These are phyloP conservation scores for Phytophthora meadii DNA, from an alignment of 352 stramenopile genomes.

Conservation along the genomic window DNA sequence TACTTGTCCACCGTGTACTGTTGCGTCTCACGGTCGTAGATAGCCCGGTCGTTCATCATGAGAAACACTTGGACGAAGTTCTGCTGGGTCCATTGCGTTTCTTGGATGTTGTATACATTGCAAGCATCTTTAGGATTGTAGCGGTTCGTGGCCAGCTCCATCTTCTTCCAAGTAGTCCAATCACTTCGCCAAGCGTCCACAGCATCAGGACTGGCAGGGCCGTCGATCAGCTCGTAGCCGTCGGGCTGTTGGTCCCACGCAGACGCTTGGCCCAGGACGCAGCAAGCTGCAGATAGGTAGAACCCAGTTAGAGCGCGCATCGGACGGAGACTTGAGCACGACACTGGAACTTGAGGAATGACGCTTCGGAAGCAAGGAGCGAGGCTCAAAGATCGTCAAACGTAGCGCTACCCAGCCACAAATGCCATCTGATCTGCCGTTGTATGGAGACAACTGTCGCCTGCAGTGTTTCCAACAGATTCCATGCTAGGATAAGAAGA, in stretches of 20 bases:
- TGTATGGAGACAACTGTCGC: conserved; percentile 3
- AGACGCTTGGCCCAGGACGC: conserved; percentile 3
- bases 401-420: conserved; percentile 12
- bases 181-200: conserved; percentile 60
- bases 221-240: conserved; percentile 85
- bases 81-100: conserved; percentile 74
- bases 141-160: conserved; percentile 72
- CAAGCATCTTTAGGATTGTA: conserved; percentile 66
- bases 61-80: conserved; percentile 81
- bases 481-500: neutral
- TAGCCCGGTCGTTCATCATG: conserved; percentile 81
- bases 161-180: conserved; percentile 72
- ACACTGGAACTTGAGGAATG: conserved; percentile 25
- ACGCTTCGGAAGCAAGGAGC: conserved; percentile 7
- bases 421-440: conserved; percentile 25
- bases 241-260: conserved; percentile 81
- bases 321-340: conserved; percentile 2
- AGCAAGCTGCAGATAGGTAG: conserved; percentile 13
- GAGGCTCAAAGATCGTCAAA: conserved; percentile 28
- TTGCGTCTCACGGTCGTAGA: conserved; percentile 73
- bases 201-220: conserved; percentile 37
- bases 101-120: conserved; percentile 75
- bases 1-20: conserved; percentile 78
- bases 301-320: conserved; percentile 22
- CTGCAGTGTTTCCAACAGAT: neutral